Base-by-base conservation (phyloP, 2,329 filamentous ascomycete species). In the Ceratocystis smalleyi region DNA sequence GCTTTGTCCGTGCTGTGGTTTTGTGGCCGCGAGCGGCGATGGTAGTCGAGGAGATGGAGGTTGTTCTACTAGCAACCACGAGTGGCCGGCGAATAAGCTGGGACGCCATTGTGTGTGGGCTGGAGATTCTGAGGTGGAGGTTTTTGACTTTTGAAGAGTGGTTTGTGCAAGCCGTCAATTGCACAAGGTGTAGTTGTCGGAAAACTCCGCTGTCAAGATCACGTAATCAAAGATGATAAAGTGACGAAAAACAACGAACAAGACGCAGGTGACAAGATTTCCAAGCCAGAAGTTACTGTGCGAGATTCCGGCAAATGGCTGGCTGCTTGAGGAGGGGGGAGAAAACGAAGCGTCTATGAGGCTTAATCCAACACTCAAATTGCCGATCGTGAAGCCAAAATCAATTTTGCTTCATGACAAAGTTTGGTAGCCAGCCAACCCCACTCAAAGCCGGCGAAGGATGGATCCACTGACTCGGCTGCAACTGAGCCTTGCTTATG, bases 1-100 rank as follows among this genome's bases (percentile, higher is more conserved):
- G 78, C 74, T 81, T 82, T 54, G 80, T 82, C 64, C 82, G 79
- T 62, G 76, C 72, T 2, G 78, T 73, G 35, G 79, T 79, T 71
- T 83, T 78, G 72, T 81, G 76, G 60, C 80, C 73, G 67, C 76
- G 75, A 64, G 69, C 69, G 62, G 71, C 49, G 64, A 69, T 67
- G 61, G 72, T 65, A 67, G 67, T 67, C 51, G 61, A 71, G 70
- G 61, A 69, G 68, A 54, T 66, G 62, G 60, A 63, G 61, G 69
- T 67, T 65, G 69, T 70, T 63, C 70, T 49, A 62, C 68, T 65
- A 64, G 67, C 68, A 68, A 74, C 68, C 62, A 75, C 71, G 35
- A 70, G 71, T 59, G 75, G 75, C 49, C 75, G 73, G 66, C 69
- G 65, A 67, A 75, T 68, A 61, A 68, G 67, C 68, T 72, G 72